Base-by-base conservation (phyloP, 768 basidiomycete genomes). In the Termitomyces sp. region DNA sequence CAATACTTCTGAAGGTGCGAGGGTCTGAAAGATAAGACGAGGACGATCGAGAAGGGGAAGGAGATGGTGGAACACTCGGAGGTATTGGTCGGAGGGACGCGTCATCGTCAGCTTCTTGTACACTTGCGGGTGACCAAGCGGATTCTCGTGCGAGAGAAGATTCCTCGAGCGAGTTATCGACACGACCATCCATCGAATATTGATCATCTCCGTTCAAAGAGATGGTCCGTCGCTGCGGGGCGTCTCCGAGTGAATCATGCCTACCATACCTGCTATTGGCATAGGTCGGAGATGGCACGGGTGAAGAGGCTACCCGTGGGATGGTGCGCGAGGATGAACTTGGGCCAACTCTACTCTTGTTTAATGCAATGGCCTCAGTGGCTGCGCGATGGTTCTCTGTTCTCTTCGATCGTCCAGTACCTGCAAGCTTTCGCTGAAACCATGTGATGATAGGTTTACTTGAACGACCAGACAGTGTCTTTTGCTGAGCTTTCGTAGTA, bases 1-100 rank as follows among this genome's bases (percentile, higher is more conserved):
- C 83, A 65, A 87, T 86, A 65, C 89, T 91, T 64, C 83, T 80
- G 71, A 93, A 91, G 0, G 90, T 92, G 53, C 86, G 81, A 15
- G 90, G 81, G 63, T 90, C 81, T 5, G 91, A 91, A 28, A 91
- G 79, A 70, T 91, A 88, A 1, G 89, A 91, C 0, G 89, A 90
- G 1, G 90, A 92, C 2, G 87, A 92, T 54, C 81, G 84, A 2
- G 90, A 93, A 3, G 87, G 91, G 0, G 91, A 87, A 4, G 93
- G 93, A 0, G 92, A 94, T 11, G 89, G 90, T 11, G 92, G 91
- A 5, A 85, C 78, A 62, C 89, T 93, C 5, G 96, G 96, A 23
- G 94, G 91, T 37, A 98, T 71, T 3, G 94, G 94, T 31, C 94
- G 84, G 15, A 97, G 70, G 38, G 93, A 96, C 10, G 96, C 96